Conservation (phyloP, 352 stramenopile genomes). For the Phytophthora pisi region DNA sequence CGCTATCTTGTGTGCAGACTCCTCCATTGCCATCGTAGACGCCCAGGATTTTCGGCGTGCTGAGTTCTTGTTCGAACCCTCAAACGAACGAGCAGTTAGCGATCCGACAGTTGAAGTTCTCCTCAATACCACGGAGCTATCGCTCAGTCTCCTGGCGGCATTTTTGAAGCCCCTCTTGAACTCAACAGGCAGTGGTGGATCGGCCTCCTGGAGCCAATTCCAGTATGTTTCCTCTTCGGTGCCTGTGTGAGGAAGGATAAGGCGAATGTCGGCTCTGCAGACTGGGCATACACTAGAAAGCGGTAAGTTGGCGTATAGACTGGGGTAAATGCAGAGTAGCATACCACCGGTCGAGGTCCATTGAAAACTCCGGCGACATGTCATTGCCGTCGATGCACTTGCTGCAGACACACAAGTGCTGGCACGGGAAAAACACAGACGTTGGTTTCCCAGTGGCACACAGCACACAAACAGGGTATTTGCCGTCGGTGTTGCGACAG, state of each 20-base stretch:
- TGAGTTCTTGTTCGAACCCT: neutral
- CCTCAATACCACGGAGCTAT: neutral
- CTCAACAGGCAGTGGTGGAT: conserved; percentile 34
- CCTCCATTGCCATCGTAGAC: neutral
- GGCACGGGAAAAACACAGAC: conserved; percentile 65
- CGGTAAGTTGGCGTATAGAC: neutral
- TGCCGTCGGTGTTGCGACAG: conserved; percentile 41
- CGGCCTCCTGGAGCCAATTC: conserved; percentile 51
- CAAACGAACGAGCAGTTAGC: neutral
- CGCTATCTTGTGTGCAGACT: neutral
- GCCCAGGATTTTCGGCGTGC: neutral
- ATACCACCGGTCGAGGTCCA: conserved; percentile 33
- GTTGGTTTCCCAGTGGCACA: conserved; percentile 39
- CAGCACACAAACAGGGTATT: conserved; percentile 48
- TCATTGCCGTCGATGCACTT: conserved; percentile 46
- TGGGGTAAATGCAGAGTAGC: neutral
- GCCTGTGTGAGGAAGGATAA: conserved; percentile 54
- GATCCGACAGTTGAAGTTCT: neutral
- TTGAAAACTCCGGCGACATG: conserved; percentile 34
- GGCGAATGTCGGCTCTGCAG: conserved; percentile 55
- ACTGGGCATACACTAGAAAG: conserved; percentile 49
- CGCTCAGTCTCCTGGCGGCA: conserved; percentile 8
- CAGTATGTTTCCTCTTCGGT: conserved; percentile 60
- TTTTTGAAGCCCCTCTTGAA: conserved; percentile 64
- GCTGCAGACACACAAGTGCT: conserved; percentile 68